Evolutionary conservation across 352 stramenopile species (phyloP).

Genomic region (Pythium grandisporangium): DNA sequence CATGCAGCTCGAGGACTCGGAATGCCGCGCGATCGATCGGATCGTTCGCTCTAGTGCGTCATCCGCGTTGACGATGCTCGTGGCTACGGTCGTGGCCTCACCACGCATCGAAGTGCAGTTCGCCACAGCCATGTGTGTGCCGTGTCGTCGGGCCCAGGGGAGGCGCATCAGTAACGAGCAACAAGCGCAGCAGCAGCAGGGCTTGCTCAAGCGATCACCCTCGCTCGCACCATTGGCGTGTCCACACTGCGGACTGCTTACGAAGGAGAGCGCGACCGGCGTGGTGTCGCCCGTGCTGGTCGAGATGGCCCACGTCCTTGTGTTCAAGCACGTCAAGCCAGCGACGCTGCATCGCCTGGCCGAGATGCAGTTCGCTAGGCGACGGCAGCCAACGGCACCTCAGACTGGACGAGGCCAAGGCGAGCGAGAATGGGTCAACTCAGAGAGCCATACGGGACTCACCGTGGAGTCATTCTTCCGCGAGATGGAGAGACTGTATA

Average conservation of each 20-base stretch:
- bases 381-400: background rate
- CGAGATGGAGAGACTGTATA: slow-evolving; percentile 41
- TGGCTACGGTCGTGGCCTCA: slow-evolving; percentile 43
- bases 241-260: slow-evolving; percentile 48
- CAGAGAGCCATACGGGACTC: slow-evolving; percentile 30
- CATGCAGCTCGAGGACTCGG: slow-evolving; percentile 31
- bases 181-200: slow-evolving; percentile 1
- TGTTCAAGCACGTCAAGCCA: slow-evolving; percentile 40
- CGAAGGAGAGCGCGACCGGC: slow-evolving; percentile 7
- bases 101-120: slow-evolving; percentile 26
- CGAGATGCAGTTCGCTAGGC: slow-evolving; percentile 20
- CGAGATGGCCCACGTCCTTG: slow-evolving; percentile 23
- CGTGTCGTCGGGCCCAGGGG: slow-evolving; percentile 35
- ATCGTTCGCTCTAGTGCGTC: slow-evolving; percentile 32
- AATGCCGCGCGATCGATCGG: slow-evolving; percentile 40
- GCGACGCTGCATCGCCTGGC: slow-evolving; percentile 47
- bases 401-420: background rate
- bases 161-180: slow-evolving; percentile 30
- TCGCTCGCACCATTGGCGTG: slow-evolving; percentile 22
- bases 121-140: slow-evolving; percentile 34
- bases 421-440: too few species aligned
- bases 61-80: slow-evolving; percentile 6
- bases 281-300: slow-evolving; percentile 21
- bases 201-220: too few species aligned
- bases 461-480: slow-evolving; percentile 51